phyloP scores from a whole-genome alignment of 768 basidiomycete species.

The Gloeopeniophorella convolvens region DNA sequence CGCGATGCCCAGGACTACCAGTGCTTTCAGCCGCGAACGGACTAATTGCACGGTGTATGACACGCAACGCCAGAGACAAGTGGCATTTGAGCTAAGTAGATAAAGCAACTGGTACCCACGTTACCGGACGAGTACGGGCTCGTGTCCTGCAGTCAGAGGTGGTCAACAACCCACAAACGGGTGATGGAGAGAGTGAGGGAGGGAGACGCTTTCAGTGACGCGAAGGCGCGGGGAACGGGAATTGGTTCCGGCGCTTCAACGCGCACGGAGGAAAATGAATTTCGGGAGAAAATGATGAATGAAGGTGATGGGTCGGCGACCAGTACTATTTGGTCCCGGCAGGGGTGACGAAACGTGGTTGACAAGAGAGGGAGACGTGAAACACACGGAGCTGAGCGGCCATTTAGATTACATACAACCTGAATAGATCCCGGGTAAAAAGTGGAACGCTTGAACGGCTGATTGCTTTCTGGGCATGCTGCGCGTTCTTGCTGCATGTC shows the following conservation, averaged over 20 bases:
- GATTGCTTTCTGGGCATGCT: too few species aligned
- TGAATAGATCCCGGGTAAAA: background rate
- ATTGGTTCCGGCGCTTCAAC: slow-evolving; percentile 16
- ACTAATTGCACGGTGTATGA: background rate
- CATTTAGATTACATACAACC: slow-evolving; percentile 12
- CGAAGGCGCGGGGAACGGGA: slow-evolving; percentile 7
- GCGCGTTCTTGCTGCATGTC: background rate
- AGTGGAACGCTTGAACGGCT: too few species aligned
- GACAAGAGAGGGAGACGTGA: slow-evolving; percentile 10
- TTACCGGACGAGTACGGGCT: background rate
- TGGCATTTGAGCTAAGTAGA: background rate
- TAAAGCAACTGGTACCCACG: slow-evolving; percentile 6
- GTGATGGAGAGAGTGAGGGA: slow-evolving; percentile 8
- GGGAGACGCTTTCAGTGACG: slow-evolving; percentile 7
- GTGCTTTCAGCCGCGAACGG: background rate
- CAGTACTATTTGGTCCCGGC: slow-evolving; percentile 21
- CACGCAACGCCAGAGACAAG: background rate
- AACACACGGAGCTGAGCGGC: slow-evolving; percentile 18
- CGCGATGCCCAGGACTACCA: background rate
- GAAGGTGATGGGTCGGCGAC: slow-evolving; percentile 17
- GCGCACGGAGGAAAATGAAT: slow-evolving; percentile 14
- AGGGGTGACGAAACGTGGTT: slow-evolving; percentile 9
- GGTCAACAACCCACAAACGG: slow-evolving; percentile 4
- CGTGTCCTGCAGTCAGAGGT: background rate
- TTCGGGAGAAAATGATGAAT: slow-evolving; percentile 19